Evolutionary conservation across 2,329 filamentous ascomycete species (phyloP), one percentile per base, ranked within the genome.

Genomic region (Basipetospora chlamydospora): DNA sequence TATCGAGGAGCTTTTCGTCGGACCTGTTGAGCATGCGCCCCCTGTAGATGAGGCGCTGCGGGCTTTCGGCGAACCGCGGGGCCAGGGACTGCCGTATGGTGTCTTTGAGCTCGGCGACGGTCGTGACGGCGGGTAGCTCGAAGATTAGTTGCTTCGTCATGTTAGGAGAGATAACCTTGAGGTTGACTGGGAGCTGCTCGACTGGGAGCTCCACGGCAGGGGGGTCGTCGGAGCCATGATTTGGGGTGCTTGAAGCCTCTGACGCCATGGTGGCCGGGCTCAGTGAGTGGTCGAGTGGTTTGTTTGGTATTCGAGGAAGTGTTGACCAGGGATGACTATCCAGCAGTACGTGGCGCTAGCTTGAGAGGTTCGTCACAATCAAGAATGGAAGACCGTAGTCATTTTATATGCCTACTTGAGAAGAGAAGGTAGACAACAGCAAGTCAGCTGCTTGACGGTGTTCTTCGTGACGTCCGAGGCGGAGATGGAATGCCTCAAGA

Each of bases 111-210:
- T 73, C 57, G 39, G 61, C 63, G 33, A 77, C 57, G 0, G 70
- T 75, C 2, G 67, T 72, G 2, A 57, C 56, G 28, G 59, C 57
- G 11, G 66, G 56, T 9, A 76, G 51, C 16, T 62, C 56, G 32
- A 77, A 68, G 28, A 56, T 51, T 34, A 76, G 49, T 12, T 66
- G 66, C 15, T 61, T 58, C 35, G 59, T 63, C 34, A 63, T 55
- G 11, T 70, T 75, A 4, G 73, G 73, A 41, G 73, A 77, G 28
- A 77, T 49, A 40, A 78, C 57, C 42, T 73, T 64, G 35, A 78
- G 58, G 40, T 66, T 73, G 51, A 76, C 64, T 25, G 56, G 55
- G 36, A 59, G 55, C 43, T 53, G 47, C 12, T 55, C 51, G 23
- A 47, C 43, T 25, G 49, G 44, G 39, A 42, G 6, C 11, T 23